Percentiles rank a stretch among this genome's conserved stretches.
phyloP scores from a whole-genome alignment of 148 eudicot species.

The Fallopia convolvulus region DNA sequence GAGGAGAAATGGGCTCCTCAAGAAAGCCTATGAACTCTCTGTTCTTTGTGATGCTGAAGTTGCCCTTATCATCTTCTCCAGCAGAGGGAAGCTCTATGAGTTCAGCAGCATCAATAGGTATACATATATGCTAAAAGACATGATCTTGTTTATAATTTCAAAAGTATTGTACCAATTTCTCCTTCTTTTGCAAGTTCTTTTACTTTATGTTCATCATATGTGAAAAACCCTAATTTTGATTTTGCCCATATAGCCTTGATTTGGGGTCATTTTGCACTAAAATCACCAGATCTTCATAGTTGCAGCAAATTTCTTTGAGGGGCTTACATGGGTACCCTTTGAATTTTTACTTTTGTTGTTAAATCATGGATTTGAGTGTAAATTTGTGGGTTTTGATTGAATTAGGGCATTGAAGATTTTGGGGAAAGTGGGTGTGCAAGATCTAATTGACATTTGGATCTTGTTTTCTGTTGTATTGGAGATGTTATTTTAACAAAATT shows the following conservation, averaged over 20 bases:
- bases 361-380: background rate
- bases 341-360: background rate
- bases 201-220: background rate
- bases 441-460: background rate
- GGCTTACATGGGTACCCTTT: background rate
- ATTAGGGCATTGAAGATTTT: constrained; percentile 6
- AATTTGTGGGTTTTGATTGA: background rate
- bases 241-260: background rate
- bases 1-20: constrained; percentile 16
- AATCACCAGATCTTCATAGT: background rate
- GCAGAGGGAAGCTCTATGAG: constrained; percentile 16
- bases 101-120: constrained; percentile 14
- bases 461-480: background rate
- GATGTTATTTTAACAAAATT: background rate
- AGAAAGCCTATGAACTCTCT: constrained; percentile 17
- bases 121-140: background rate
- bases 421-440: background rate
- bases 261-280: background rate
- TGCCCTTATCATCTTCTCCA: constrained; percentile 18
- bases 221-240: constrained; percentile 7
- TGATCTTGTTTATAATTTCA: background rate
- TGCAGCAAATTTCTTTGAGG: background rate
- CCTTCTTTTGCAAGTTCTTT: background rate
- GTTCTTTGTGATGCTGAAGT: constrained; percentile 10
- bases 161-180: background rate